Evolutionary conservation across 2,329 filamentous ascomycete genomes (phyloP).

Genomic region (Emergomyces orientalis): DNA sequence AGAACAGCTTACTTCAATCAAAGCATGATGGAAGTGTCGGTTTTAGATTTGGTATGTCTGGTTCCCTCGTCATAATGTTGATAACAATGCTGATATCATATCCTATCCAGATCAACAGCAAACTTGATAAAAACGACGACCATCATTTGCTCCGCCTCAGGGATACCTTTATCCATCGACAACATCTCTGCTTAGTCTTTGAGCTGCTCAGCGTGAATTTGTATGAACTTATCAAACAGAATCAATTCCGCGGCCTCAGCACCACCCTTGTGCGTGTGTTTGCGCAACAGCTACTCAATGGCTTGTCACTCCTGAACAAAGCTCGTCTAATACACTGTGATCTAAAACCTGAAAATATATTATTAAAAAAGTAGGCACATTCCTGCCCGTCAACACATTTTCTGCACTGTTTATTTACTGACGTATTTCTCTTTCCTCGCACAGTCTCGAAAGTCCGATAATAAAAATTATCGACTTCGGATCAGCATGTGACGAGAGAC

Average conservation of each 20-base stretch:
- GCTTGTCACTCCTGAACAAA: constrained; percentile 85
- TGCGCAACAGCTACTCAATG: constrained; percentile 90
- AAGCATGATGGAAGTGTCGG: constrained; percentile 99
- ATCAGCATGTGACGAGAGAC: constrained; percentile 93
- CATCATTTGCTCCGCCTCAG: constrained; percentile 90
- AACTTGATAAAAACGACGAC: constrained; percentile 98
- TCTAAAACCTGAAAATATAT: constrained; percentile 94
- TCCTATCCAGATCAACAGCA: constrained; percentile 69
- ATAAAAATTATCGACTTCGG: constrained; percentile 99
- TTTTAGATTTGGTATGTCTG: constrained; percentile 70
- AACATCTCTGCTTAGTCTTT: constrained; percentile 94
- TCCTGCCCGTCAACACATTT: constrained; percentile 11
- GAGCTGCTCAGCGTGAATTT: constrained; percentile 94
- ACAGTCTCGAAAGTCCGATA: constrained; percentile 83
- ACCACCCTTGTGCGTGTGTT: constrained; percentile 96
- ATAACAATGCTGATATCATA: constrained; percentile 17
- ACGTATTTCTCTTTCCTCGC: not conserved
- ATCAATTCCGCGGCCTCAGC: constrained; percentile 94
- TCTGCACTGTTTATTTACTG: constrained; percentile 6
- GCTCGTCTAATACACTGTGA: constrained; percentile 96
- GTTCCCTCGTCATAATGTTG: not conserved
- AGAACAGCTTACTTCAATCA: constrained; percentile 99
- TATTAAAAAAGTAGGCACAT: constrained; percentile 70
- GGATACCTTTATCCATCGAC: constrained; percentile 95
- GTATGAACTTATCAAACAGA: constrained; percentile 98